Base-by-base conservation (phyloP, 73 alveolate genomes). In the Paraurostyla sp. region DNA sequence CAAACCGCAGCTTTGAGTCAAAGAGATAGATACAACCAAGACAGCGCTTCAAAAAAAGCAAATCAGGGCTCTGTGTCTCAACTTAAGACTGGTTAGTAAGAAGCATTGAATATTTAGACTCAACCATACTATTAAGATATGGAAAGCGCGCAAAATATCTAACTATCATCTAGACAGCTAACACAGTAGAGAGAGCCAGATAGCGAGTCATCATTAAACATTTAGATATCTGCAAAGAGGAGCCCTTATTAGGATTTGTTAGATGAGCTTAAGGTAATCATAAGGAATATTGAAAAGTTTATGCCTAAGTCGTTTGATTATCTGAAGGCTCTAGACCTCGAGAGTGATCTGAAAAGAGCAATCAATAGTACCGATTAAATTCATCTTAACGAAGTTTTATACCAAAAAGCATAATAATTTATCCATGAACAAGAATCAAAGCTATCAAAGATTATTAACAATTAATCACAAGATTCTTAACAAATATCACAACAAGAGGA, bases 301-400 rank as follows among this genome's bases (percentile, higher is more conserved):
- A 7, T 65, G 58, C 82, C 82, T 16, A 65, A 65, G 41, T 65
- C 82, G 6, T 65, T 65, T 35, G 82, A 65, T 38, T 65, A 65
- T 65, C 25, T 65, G 33, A 65, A 65, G 25, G 82, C 82, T 22
- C 23, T 65, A 65, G 82, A 65, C 25, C 58, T 65, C 15, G 41
- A 65, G 25, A 65, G 46, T 65, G 82, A 65, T 16, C 32, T 65
- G 36, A 65, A 65, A 35, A 32, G 82, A 65, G 33, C 56, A 1
- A 65, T 65, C 32, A 33, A 60, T 58, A 65, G 13, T 65, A 16
- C 15, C 7, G 22, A 6, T 20, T 20, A 43, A 15, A 25, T 38
- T 2, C 11, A 35, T 11, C 6, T 65, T 38, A 65, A 65, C 38
- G 82, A 65, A 22, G 4, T 4, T 16, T 40, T 65, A 38, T 38